phyloP scores from a whole-genome alignment of 2,329 filamentous ascomycete species.

The Ophiostoma australiae region DNA sequence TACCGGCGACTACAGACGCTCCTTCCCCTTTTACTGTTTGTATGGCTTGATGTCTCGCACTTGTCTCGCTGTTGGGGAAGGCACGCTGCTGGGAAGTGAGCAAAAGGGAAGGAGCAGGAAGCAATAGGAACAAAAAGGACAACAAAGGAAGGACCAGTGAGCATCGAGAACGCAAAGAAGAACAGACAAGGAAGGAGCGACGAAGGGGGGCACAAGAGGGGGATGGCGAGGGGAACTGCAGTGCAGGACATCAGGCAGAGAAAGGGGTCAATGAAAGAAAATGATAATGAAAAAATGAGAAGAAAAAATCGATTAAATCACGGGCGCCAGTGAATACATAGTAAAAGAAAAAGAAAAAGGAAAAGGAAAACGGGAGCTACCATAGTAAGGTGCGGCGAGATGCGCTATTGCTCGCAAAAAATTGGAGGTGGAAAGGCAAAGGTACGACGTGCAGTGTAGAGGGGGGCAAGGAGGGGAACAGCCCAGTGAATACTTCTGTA shows the following conservation, averaged over 20 bases:
- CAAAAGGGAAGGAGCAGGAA: not conserved
- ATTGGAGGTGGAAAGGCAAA: not conserved
- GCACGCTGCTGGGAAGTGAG: not conserved
- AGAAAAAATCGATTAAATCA: not conserved
- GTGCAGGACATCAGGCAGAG: not conserved
- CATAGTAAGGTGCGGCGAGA: no score
- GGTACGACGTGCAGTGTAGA: not conserved
- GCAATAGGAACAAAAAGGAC: not conserved
- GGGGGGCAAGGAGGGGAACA: not conserved
- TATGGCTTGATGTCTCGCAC: not conserved
- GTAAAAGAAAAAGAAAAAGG: no score
- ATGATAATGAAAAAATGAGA: not conserved
- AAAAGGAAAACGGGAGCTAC: not conserved
- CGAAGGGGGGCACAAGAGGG: slow-evolving; percentile 12
- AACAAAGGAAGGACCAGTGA: not conserved
- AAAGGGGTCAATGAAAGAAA: slow-evolving; percentile 8
- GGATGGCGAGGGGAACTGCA: not conserved
- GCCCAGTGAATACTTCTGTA: not conserved
- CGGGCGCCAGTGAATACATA: not conserved
- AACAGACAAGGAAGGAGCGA: slow-evolving; percentile 8
- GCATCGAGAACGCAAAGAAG: not conserved
- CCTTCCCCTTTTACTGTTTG: not conserved
- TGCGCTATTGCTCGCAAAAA: no score
- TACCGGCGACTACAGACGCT: not conserved
- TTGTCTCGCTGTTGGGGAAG: slow-evolving; percentile 1